Evolutionary conservation across 2,329 filamentous ascomycete genomes (phyloP).

Genomic region (Fusarium pseudonygamai): DNA sequence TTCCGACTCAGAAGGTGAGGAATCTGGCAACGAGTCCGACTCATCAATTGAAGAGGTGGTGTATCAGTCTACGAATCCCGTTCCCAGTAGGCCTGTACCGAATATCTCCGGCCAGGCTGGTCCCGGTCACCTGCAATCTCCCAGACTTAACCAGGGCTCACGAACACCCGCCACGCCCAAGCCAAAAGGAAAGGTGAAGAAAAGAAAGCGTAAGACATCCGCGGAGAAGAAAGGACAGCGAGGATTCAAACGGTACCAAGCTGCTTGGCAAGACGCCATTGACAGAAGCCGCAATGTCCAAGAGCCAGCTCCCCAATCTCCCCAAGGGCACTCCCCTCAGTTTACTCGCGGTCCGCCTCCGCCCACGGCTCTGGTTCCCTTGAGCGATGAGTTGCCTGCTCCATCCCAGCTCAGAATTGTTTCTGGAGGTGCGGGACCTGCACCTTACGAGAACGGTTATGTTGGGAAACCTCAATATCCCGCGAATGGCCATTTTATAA

Average conservation of each 20-base stretch:
- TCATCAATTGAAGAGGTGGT: constrained; percentile 44
- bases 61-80: constrained; percentile 9
- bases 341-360: constrained; percentile 23
- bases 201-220: constrained; percentile 43
- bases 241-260: constrained; percentile 59
- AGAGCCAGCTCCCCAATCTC: constrained; percentile 15
- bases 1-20: constrained; percentile 65
- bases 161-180: constrained; percentile 29
- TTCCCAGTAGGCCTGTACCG: constrained; percentile 14
- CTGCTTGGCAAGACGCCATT: constrained; percentile 54
- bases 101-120: constrained; percentile 24
- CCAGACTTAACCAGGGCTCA: constrained; percentile 21
- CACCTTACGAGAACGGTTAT: constrained; percentile 43
- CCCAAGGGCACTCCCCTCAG: constrained; percentile 10
- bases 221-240: constrained; percentile 51
- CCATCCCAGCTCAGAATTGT: constrained; percentile 33
- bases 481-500: constrained; percentile 28
- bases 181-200: constrained; percentile 38
- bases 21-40: constrained; percentile 51
- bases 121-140: constrained; percentile 28
- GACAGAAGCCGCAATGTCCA: constrained; percentile 39
- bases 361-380: constrained; percentile 7
- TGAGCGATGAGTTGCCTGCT: constrained; percentile 27
- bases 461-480: constrained; percentile 37
- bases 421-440: constrained; percentile 30